Evolutionary conservation across 441 rosid genomes (phyloP).

Genomic region (Populus hybrid): DNA sequence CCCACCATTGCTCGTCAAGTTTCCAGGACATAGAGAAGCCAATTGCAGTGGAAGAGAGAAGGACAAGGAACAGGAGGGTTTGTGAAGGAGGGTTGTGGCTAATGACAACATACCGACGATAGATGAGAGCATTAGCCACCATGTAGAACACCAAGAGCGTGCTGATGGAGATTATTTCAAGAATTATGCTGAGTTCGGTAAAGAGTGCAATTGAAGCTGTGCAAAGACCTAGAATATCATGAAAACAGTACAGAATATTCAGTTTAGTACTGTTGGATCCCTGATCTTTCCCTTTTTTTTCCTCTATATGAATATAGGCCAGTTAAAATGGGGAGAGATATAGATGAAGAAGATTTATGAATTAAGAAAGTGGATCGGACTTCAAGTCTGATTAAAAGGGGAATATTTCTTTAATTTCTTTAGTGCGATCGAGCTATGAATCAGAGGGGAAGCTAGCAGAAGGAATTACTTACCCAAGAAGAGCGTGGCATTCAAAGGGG

Average conservation of each 20-base stretch:
- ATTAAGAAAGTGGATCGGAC: not conserved
- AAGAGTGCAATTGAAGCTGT: slow-evolving; percentile 87
- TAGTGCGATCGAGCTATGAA: not conserved
- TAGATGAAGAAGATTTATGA: not conserved
- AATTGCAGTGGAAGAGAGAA: slow-evolving; percentile 50
- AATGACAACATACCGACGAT: slow-evolving; percentile 47
- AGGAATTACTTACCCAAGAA: slow-evolving; percentile 55
- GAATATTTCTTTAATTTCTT: too few species aligned
- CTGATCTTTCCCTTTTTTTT: not conserved
- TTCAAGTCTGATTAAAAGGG: not conserved
- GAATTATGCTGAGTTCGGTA: slow-evolving; percentile 64
- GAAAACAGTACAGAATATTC: not conserved
- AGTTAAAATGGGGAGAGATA: not conserved
- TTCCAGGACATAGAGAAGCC: slow-evolving; percentile 73
- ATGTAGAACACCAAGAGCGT: slow-evolving; percentile 83
- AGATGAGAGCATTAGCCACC: slow-evolving; percentile 86
- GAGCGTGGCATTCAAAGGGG: slow-evolving; percentile 90
- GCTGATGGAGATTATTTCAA: slow-evolving; percentile 70
- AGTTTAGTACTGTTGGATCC: not conserved
- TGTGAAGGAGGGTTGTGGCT: slow-evolving; percentile 44
- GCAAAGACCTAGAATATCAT: slow-evolving; percentile 58
- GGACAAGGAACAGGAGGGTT: slow-evolving; percentile 61
- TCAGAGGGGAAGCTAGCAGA: not conserved
- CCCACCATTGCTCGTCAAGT: slow-evolving; percentile 53
- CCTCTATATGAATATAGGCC: not conserved